These are phyloP conservation scores for Geotrichum cucujoidarum DNA, from an alignment of 1,139 yeast species.

Conservation along the genomic window DNA sequence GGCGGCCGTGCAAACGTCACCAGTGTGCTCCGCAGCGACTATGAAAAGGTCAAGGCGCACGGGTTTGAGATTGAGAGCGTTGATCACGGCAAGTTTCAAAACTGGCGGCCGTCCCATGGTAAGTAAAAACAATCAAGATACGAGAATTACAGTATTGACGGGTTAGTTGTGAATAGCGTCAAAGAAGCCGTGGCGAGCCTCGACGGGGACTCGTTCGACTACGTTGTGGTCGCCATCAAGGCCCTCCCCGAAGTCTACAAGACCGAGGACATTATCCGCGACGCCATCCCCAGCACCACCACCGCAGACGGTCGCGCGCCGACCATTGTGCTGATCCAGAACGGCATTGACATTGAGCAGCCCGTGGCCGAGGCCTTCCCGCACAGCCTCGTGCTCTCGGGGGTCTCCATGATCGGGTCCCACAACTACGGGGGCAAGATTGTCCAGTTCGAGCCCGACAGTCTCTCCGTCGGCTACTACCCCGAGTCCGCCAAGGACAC, in stretches of 20 bases:
- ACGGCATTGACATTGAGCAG: constrained; percentile 69
- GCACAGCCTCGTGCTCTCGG: constrained; percentile 54
- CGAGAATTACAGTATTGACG: neutral
- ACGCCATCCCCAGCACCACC: constrained; percentile 41
- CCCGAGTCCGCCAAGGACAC: constrained; percentile 29
- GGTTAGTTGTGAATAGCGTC: constrained; percentile 33
- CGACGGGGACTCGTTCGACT: constrained; percentile 50
- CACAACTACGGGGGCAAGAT: constrained; percentile 52
- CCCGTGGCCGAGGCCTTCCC: constrained; percentile 58
- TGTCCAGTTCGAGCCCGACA: constrained; percentile 49
- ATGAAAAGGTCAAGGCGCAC: constrained; percentile 44
- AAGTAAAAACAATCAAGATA: neutral
- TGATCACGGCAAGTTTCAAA: constrained; percentile 52
- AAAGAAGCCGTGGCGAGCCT: constrained; percentile 43
- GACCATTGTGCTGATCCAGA: constrained; percentile 60
- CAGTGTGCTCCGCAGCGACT: constrained; percentile 60
- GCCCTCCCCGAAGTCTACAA: constrained; percentile 63
- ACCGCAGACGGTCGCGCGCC: constrained; percentile 39
- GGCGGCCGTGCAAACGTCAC: constrained; percentile 52
- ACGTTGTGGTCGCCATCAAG: constrained; percentile 62
- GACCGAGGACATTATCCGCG: constrained; percentile 55
- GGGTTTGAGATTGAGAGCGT: constrained; percentile 61
- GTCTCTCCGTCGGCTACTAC: constrained; percentile 53
- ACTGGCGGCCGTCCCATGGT: constrained; percentile 48
- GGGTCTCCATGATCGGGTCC: constrained; percentile 65